Percentiles rank a stretch among this genome's conserved stretches.
Evolutionary conservation across 1,139 yeast species (phyloP).

Genomic region (Lodderomyces pseudojiufengensis): DNA sequence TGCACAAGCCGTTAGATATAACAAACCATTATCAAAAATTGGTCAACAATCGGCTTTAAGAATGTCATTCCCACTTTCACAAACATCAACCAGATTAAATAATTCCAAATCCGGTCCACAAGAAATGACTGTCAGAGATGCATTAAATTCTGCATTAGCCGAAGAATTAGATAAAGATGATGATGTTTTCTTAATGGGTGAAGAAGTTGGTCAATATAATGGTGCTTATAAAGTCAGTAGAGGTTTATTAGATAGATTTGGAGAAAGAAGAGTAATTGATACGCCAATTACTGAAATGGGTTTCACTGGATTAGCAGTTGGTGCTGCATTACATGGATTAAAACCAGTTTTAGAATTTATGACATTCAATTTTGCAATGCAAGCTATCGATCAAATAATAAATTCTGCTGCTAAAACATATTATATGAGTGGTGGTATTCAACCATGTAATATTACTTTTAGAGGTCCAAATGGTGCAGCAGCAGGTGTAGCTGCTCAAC

Average conservation of each 20-base stretch:
- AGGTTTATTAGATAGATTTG: conserved; percentile 93
- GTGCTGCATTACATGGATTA: conserved; percentile 95
- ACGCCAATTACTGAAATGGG: conserved; percentile 99
- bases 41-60: conserved; percentile 38
- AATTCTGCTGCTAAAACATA: conserved; percentile 98
- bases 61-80: conserved; percentile 21
- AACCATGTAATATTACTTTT: conserved; percentile 94
- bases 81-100: conserved; percentile 32
- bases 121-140: conserved; percentile 93
- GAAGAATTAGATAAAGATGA: conserved; percentile 98
- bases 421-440: conserved; percentile 99
- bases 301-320: conserved; percentile 94
- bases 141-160: conserved; percentile 89
- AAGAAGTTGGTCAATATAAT: conserved; percentile 97
- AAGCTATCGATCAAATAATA: conserved; percentile 95
- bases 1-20: conserved; percentile 33
- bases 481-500: conserved; percentile 99
- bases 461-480: conserved; percentile 99
- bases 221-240: conserved; percentile 98
- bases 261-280: conserved; percentile 94
- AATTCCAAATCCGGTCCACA: conserved; percentile 52
- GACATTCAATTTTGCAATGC: conserved; percentile 99
- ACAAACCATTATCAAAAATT: conserved; percentile 21
- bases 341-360: conserved; percentile 97
- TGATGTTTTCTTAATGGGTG: conserved; percentile 93